Conservation (phyloP, 2,329 filamentous ascomycete genomes). For the Aspergillus chevalieri region DNA sequence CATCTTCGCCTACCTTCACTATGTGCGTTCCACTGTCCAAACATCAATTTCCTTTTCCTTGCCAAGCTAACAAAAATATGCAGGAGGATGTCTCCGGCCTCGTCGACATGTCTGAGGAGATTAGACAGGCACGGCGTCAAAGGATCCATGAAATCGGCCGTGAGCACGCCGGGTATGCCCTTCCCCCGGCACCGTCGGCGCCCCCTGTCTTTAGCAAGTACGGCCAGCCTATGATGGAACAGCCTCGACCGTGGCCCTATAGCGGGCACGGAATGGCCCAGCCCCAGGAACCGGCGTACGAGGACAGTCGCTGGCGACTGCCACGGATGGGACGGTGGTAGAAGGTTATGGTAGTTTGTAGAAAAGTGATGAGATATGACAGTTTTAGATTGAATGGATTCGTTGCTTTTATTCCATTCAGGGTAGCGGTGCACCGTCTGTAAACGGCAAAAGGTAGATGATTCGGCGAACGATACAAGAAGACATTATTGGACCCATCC, state of each 20-base stretch:
- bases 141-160: conserved; percentile 55
- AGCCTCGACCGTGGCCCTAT: conserved; percentile 13
- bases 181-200: conserved; percentile 7
- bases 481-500: too few relatives aligned
- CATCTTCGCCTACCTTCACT: conserved; percentile 81
- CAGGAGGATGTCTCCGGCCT: conserved; percentile 84
- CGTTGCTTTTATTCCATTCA: too few relatives aligned
- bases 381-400: too few relatives aligned
- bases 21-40: conserved; percentile 56
- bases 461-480: too few relatives aligned
- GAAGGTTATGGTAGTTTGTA: neutral
- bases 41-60: neutral
- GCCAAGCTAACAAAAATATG: neutral
- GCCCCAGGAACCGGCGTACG: conserved; percentile 21
- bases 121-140: conserved; percentile 60
- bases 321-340: conserved; percentile 10
- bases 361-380: neutral
- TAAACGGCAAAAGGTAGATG: too few relatives aligned
- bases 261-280: conserved; percentile 16
- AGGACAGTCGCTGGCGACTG: conserved; percentile 14
- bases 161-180: conserved; percentile 26
- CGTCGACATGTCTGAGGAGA: conserved; percentile 74
- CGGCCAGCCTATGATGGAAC: conserved; percentile 5
- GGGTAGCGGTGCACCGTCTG: too few relatives aligned
- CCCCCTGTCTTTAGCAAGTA: neutral